These are phyloP conservation scores for Ligustrum vulgare DNA, from an alignment of 257 asterid genomes.

Conservation along the genomic window DNA sequence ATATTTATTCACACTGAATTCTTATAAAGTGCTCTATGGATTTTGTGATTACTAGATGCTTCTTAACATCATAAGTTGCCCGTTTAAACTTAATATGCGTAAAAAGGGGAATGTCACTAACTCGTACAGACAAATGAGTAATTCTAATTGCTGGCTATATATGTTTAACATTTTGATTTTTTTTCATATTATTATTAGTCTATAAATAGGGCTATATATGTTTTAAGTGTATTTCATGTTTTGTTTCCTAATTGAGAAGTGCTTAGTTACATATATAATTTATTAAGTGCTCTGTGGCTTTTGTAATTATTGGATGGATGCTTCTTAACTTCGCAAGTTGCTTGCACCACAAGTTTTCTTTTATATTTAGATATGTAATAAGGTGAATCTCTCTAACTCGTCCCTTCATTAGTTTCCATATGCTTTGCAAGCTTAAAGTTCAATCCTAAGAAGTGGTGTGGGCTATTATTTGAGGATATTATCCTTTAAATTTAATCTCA, in stretches of 20 bases:
- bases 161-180: too few relatives aligned
- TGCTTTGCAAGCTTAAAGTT: not conserved
- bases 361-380: not conserved
- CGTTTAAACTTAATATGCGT: not conserved
- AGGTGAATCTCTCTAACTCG: not conserved
- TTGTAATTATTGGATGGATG: not conserved
- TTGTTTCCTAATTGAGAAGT: not conserved
- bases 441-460: not conserved
- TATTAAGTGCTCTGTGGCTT: not conserved
- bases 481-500: not conserved
- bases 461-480: not conserved
- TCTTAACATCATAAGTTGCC: not conserved
- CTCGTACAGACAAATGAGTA: too few relatives aligned
- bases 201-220: not conserved
- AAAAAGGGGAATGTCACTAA: not conserved
- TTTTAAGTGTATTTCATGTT: slow-evolving; percentile 4
- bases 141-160: too few relatives aligned
- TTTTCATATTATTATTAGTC: too few relatives aligned
- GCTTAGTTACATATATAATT: not conserved
- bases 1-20: not conserved
- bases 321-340: not conserved
- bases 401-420: not conserved
- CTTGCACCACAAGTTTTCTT: not conserved
- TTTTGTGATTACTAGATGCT: not conserved
- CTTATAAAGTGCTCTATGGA: not conserved